Base-by-base conservation (phyloP, 768 basidiomycete genomes). In the Collybia sordida region DNA sequence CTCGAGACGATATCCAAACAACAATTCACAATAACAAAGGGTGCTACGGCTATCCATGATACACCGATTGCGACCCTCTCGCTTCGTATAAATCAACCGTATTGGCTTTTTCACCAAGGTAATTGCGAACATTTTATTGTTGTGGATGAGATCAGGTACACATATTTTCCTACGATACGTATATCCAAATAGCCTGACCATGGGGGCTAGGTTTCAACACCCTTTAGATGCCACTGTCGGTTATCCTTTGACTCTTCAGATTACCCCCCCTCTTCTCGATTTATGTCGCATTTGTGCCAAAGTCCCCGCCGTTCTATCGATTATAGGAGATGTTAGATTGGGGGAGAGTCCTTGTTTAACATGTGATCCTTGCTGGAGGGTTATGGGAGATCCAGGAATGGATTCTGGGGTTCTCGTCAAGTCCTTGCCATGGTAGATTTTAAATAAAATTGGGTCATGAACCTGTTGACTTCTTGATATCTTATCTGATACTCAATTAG, bases 111-210 rank as follows among this genome's bases (percentile, higher is more conserved):
- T 15, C 91, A 93, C 59, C 77, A 79, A 47, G 91, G 90, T 27
- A 86, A 81, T 57, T 93, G 91, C 60, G 89, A 92, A 57, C 91
- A 93, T 59, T 88, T 85, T 62, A 56, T 91, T 18, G 78, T 86
- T 18, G 54, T 93, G 34, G 83, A 90, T 51, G 78, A 87, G 54
- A 84, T 93, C 52, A 77, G 92, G 91, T 81, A 57, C 65, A 47
- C 25, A 22, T 24, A 45, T 21, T 49, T 27, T 19, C 15, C 3
- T 38, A 7, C 25, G 15, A 7, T 43, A 49, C 36, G 34, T 22
- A 57, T 31, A 47, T 28, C 23, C 45, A 18, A 22, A 36, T 11
- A 9, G 28, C 14, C 35, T 38, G 14, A 42, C 52, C 48, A 53
- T 47, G 35, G 45, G 12, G 45, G 6, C 40, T 51, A 93, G 90